Evolutionary conservation across 2,329 filamentous ascomycete genomes (phyloP).

Genomic region (Aspergillus sp.): DNA sequence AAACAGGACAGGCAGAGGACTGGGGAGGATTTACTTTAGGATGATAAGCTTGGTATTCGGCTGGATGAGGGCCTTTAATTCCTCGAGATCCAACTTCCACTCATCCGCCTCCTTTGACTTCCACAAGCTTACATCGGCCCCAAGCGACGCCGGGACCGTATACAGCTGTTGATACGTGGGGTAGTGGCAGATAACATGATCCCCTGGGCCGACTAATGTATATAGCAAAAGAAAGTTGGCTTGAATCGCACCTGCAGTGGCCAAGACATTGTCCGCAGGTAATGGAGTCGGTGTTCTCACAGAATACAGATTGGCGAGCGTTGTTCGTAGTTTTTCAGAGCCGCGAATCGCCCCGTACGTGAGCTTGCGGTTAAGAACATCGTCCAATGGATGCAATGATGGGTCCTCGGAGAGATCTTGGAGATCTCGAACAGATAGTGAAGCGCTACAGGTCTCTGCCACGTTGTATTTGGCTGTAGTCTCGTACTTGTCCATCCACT

Average conservation of each 20-base stretch:
- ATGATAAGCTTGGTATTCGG: slow-evolving; percentile 58
- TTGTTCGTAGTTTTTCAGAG: slow-evolving; percentile 24
- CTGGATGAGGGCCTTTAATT: slow-evolving; percentile 62
- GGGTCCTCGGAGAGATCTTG: slow-evolving; percentile 52
- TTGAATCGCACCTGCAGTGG: slow-evolving; percentile 76
- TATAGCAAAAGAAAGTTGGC: slow-evolving; percentile 84
- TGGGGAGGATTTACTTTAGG: slow-evolving; percentile 48
- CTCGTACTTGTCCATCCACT: slow-evolving; percentile 61
- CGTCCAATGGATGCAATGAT: slow-evolving; percentile 26
- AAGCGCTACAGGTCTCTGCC: slow-evolving; percentile 76
- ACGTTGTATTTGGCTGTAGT: slow-evolving; percentile 63
- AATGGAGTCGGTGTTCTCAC: slow-evolving; percentile 51
- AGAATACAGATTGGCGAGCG: slow-evolving; percentile 42
- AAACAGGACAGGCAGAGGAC: slow-evolving; percentile 44
- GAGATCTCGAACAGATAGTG: slow-evolving; percentile 70
- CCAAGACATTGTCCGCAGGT: slow-evolving; percentile 64
- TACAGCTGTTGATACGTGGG: slow-evolving; percentile 88
- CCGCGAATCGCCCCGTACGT: slow-evolving; percentile 30
- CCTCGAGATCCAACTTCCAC: slow-evolving; percentile 66
- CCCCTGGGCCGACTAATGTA: slow-evolving; percentile 67
- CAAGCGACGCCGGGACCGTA: slow-evolving; percentile 69
- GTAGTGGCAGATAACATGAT: slow-evolving; percentile 84
- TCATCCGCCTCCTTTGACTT: slow-evolving; percentile 62
- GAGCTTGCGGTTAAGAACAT: slow-evolving; percentile 22
- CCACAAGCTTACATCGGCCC: slow-evolving; percentile 78